A percentile compares a stretch with the other conserved stretches of the same genome.
phyloP scores from a whole-genome alignment of 2,329 filamentous ascomycete species.

The Cladorrhinum sp. region DNA sequence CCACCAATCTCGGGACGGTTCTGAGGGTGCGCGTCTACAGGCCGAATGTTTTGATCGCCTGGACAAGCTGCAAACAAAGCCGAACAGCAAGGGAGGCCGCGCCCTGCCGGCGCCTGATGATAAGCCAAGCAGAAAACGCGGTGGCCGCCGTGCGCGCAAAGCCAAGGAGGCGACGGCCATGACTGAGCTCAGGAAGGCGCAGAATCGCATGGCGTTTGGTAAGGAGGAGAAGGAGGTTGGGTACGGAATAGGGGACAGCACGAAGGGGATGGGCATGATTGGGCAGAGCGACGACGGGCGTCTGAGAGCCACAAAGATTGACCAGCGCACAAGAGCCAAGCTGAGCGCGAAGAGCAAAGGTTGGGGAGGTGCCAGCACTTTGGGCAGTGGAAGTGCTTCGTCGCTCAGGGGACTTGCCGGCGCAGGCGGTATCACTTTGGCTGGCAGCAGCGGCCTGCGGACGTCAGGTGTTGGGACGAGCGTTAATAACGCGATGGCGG shows the following conservation, averaged over 20 bases:
- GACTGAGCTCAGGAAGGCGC: slow-evolving; percentile 93
- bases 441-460: slow-evolving; percentile 74
- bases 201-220: slow-evolving; percentile 93
- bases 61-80: slow-evolving; percentile 88
- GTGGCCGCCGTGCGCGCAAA: slow-evolving; percentile 83
- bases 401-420: slow-evolving; percentile 71
- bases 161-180: slow-evolving; percentile 96
- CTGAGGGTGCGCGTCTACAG: slow-evolving; percentile 76
- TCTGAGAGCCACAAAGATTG: slow-evolving; percentile 83
- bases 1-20: slow-evolving; percentile 76
- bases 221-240: slow-evolving; percentile 93
- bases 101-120: slow-evolving; percentile 92
- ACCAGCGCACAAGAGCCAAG: slow-evolving; percentile 89
- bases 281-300: slow-evolving; percentile 84
- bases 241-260: slow-evolving; percentile 81
- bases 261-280: slow-evolving; percentile 91
- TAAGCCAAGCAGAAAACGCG: slow-evolving; percentile 89
- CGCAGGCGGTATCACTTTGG: slow-evolving; percentile 65
- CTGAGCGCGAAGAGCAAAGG: slow-evolving; percentile 93
- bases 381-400: slow-evolving; percentile 67
- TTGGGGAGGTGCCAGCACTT: slow-evolving; percentile 68
- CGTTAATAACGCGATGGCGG: slow-evolving; percentile 53
- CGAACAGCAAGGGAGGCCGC: slow-evolving; percentile 81
- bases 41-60: slow-evolving; percentile 79
- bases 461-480: slow-evolving; percentile 77